phyloP scores from a whole-genome alignment of 2,329 filamentous ascomycete species.

The Xylariomycetidae sp. region DNA sequence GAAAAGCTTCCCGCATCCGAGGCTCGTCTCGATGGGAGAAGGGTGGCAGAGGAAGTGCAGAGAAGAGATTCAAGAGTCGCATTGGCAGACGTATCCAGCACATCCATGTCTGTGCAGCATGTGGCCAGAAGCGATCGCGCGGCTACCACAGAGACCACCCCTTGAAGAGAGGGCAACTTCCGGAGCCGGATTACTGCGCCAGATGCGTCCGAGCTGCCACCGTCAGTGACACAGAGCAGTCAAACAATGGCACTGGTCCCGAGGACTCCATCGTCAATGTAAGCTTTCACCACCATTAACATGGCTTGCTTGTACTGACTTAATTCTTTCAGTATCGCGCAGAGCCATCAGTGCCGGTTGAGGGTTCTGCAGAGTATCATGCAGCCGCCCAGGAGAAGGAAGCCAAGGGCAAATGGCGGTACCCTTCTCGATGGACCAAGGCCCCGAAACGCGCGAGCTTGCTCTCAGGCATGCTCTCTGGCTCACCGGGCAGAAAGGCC shows the following conservation, averaged over 20 bases:
- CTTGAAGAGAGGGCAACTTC: constrained; percentile 20
- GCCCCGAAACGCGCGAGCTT: constrained; percentile 2
- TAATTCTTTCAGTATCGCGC: too few species aligned
- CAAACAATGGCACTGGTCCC: too few species aligned
- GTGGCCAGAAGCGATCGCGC: constrained; percentile 19
- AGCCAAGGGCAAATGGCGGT: background rate
- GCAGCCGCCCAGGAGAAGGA: too few species aligned
- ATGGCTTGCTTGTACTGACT: too few species aligned
- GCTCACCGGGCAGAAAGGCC: too few species aligned
- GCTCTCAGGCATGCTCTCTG: constrained; percentile 8
- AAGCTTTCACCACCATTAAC: too few species aligned
- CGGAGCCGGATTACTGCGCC: constrained; percentile 17
- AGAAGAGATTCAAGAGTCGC: constrained; percentile 1
- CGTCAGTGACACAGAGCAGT: constrained; percentile 2
- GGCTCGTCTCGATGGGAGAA: too few species aligned
- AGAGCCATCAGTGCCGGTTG: too few species aligned
- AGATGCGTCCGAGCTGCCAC: constrained; percentile 13
- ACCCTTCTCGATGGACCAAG: background rate
- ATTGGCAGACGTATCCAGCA: constrained; percentile 18
- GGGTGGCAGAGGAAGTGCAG: constrained; percentile 1
- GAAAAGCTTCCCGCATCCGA: too few species aligned
- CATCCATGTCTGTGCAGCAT: constrained; percentile 18
- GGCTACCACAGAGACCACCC: constrained; percentile 18
- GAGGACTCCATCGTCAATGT: too few species aligned
- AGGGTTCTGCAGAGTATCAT: too few species aligned